phyloP scores from a whole-genome alignment of 2,329 filamentous ascomycete genomes.

The Scedosporium boydii region DNA sequence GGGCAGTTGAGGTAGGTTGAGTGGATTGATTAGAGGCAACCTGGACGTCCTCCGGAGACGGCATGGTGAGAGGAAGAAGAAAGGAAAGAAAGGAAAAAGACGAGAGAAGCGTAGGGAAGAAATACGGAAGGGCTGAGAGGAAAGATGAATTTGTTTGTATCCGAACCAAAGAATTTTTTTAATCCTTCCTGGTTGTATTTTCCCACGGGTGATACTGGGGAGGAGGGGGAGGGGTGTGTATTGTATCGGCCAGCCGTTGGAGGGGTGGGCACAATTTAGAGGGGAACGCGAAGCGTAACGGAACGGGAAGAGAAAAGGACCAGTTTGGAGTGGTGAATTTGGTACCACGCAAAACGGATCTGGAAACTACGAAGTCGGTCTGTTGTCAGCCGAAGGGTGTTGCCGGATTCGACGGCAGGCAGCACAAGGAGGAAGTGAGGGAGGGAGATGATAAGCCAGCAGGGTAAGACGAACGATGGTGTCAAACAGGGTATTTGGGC shows the following conservation, averaged over 20 bases:
- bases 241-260: background rate
- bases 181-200: background rate
- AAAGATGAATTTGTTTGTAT: conserved; percentile 5
- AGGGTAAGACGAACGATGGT: conserved; percentile 1
- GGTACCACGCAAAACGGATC: background rate
- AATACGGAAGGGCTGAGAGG: background rate
- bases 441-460: background rate
- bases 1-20: conserved; percentile 9
- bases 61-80: conserved; percentile 24
- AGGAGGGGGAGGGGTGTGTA: conserved; percentile 1
- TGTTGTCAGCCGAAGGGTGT: conserved; percentile 2
- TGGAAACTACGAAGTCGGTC: background rate
- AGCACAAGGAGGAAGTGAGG: background rate
- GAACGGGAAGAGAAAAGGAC: background rate
- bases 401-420: background rate
- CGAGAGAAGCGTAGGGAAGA: conserved; percentile 1
- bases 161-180: conserved; percentile 4
- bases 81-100: conserved; percentile 5
- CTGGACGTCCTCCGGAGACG: conserved; percentile 4
- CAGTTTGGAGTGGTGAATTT: background rate
- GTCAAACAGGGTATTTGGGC: background rate
- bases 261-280: conserved; percentile 2
- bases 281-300: background rate
- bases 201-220: background rate
- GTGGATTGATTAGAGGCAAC: background rate